Evolutionary conservation across 2,329 filamentous ascomycete genomes (phyloP).

Genomic region (Botrytis sinoallii): DNA sequence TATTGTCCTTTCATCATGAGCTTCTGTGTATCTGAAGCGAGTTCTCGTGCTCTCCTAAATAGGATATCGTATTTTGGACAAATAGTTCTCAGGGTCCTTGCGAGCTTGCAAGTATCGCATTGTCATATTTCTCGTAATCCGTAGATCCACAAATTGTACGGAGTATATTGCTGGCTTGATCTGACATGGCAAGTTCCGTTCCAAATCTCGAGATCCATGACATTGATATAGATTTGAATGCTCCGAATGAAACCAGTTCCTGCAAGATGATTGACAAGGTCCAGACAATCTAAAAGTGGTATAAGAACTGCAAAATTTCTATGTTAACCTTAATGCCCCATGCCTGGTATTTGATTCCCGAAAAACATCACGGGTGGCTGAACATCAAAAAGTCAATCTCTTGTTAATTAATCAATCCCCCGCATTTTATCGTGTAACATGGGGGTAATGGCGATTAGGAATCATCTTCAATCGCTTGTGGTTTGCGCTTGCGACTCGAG

Average conservation of each 20-base stretch:
- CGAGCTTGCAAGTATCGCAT: background rate
- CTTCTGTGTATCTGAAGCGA: background rate
- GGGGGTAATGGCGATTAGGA: background rate
- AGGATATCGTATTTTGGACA: background rate
- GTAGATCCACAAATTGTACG: background rate
- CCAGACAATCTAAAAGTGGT: background rate
- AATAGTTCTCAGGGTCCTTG: background rate
- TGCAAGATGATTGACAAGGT: background rate
- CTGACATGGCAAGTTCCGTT: constrained; percentile 4
- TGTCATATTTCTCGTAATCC: background rate
- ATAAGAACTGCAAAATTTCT: background rate
- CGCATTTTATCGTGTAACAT: background rate
- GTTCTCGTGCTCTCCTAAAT: background rate
- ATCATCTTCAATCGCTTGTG: background rate
- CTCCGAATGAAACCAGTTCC: background rate
- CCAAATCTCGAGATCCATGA: background rate
- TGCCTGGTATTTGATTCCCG: background rate
- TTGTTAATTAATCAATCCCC: background rate
- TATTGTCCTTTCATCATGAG: background rate
- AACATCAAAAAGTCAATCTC: background rate
- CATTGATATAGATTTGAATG: background rate
- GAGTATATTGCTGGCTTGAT: background rate
- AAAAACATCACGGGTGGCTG: background rate
- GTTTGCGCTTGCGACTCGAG: background rate
- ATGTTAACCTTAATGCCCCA: background rate